These are phyloP conservation scores for Fusarium heterosporum DNA, from an alignment of 2,329 filamentous ascomycete species.

Conservation along the genomic window DNA sequence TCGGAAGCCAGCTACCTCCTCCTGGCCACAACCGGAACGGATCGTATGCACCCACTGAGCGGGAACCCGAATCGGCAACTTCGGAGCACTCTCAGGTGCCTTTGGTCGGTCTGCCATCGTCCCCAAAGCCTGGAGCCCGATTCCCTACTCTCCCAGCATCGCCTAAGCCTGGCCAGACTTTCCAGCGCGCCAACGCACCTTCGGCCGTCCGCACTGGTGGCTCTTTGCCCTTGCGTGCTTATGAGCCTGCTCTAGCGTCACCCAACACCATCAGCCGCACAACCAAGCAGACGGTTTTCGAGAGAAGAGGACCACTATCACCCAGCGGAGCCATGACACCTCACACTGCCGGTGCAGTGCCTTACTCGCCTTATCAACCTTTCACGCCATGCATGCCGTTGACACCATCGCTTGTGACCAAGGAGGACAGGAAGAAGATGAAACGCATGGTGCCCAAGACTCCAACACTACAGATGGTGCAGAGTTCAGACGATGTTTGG, in stretches of 20 bases:
- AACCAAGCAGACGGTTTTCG: constrained; percentile 74
- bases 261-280: constrained; percentile 60
- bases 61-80: constrained; percentile 63
- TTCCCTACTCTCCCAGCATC: constrained; percentile 60
- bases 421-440: constrained; percentile 76
- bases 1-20: constrained; percentile 56
- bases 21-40: constrained; percentile 52
- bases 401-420: constrained; percentile 79
- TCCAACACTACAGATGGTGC: constrained; percentile 71
- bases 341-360: constrained; percentile 69
- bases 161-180: constrained; percentile 63
- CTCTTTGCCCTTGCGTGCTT: constrained; percentile 69
- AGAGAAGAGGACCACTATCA: constrained; percentile 65
- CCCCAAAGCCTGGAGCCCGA: constrained; percentile 53
- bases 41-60: constrained; percentile 56
- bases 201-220: constrained; percentile 69
- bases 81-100: constrained; percentile 64
- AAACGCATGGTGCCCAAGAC: constrained; percentile 73
- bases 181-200: constrained; percentile 62
- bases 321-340: constrained; percentile 72
- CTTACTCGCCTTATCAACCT: constrained; percentile 84
- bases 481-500: constrained; percentile 73
- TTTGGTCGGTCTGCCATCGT: constrained; percentile 63
- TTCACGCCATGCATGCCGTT: constrained; percentile 80
- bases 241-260: constrained; percentile 67